phyloP scores from a whole-genome alignment of 257 asterid species.

The Plantago major region DNA sequence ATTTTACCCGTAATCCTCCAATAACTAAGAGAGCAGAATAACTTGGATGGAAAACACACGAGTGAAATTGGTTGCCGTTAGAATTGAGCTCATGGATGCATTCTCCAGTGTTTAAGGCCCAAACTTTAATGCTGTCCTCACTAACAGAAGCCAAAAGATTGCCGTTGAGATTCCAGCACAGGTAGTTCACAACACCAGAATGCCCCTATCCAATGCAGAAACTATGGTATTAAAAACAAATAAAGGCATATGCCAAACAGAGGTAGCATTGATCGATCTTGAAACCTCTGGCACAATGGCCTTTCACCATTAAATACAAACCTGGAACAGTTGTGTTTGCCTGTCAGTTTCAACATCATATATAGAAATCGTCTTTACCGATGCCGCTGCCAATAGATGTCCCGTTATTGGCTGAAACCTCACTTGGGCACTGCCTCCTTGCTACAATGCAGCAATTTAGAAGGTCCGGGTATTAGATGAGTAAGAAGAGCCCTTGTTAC shows the following conservation, averaged over 20 bases:
- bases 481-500: not conserved
- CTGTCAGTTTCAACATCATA: slow-evolving; percentile 89
- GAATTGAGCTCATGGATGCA: slow-evolving; percentile 81
- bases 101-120: slow-evolving; percentile 82
- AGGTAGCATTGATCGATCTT: not conserved
- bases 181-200: slow-evolving; percentile 68
- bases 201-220: slow-evolving; percentile 60
- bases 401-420: slow-evolving; percentile 92
- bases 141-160: slow-evolving; percentile 88
- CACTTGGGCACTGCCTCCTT: slow-evolving; percentile 95
- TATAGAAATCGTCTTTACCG: slow-evolving; percentile 80
- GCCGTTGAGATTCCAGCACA: slow-evolving; percentile 95
- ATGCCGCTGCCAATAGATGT: slow-evolving; percentile 85
- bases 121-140: slow-evolving; percentile 88
- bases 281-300: no score
- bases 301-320: slow-evolving; percentile 20
- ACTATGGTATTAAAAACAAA: slow-evolving; percentile 1
- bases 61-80: slow-evolving; percentile 73
- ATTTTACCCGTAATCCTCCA: slow-evolving; percentile 72
- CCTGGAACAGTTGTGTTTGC: slow-evolving; percentile 88
- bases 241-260: not conserved
- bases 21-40: slow-evolving; percentile 82
- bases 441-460: slow-evolving; percentile 38
- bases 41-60: slow-evolving; percentile 94
- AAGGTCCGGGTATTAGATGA: slow-evolving; percentile 9